Evolutionary conservation across 306 rosid species (phyloP).

Genomic region (Argentina anserina): DNA sequence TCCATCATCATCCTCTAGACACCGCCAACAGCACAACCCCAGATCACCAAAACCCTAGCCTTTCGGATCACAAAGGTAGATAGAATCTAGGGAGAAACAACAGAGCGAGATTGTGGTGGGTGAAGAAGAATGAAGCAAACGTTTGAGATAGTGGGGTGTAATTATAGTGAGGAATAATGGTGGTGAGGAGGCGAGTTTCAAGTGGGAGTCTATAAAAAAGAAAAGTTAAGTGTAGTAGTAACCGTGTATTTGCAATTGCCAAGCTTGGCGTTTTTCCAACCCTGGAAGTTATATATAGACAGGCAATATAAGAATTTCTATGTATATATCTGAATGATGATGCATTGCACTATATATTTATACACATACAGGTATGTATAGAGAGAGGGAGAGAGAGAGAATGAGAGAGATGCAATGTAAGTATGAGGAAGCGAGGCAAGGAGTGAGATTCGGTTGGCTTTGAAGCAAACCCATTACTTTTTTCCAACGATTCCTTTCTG

Average conservation of each 20-base stretch:
- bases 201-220: conserved; percentile 19
- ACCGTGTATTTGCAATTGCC: conserved; percentile 42
- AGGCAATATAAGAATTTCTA: conserved; percentile 20
- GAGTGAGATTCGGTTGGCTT: conserved; percentile 98
- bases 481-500: conserved; percentile 79
- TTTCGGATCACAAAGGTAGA: neutral
- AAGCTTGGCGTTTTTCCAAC: conserved; percentile 46
- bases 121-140: conserved; percentile 15
- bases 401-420: conserved; percentile 45
- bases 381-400: conserved; percentile 6
- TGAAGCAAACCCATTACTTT: conserved; percentile 97
- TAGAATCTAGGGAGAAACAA: neutral
- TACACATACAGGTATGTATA: conserved; percentile 20
- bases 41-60: neutral
- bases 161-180: conserved; percentile 28
- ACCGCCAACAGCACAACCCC: neutral
- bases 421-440: conserved; percentile 66
- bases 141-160: conserved; percentile 25
- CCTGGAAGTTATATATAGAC: conserved; percentile 46
- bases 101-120: neutral
- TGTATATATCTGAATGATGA: neutral
- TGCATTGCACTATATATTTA: neutral
- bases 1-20: conserved; percentile 25
- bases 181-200: conserved; percentile 31
- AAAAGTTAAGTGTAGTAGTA: conserved; percentile 43